Evolutionary conservation across 225 moss, liverwort and hornwort genomes (phyloP).

Genomic region (Polytrichum formosum): DNA sequence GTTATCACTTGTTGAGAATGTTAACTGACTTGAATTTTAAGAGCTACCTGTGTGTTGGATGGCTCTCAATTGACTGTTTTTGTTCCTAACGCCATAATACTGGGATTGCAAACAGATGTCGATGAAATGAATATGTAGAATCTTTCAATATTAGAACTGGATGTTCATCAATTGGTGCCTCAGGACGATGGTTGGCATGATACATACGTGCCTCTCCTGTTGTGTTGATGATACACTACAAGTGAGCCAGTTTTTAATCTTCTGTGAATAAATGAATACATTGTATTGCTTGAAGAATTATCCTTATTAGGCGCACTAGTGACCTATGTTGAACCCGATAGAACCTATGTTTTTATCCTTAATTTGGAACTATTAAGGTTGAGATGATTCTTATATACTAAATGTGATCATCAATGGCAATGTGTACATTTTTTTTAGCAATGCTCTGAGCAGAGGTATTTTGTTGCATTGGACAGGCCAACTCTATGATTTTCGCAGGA

Average conservation of each 20-base stretch:
- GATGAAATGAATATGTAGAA: conserved; percentile 3
- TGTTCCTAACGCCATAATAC: neutral
- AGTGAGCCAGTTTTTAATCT: neutral
- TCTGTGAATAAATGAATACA: neutral
- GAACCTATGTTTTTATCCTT: no score
- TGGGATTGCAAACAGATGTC: conserved; percentile 2
- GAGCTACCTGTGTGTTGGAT: neutral
- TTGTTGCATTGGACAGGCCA: conserved; percentile 26
- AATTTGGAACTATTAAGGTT: no score
- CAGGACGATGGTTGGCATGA: conserved; percentile 3
- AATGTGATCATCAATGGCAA: neutral
- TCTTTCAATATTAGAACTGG: neutral
- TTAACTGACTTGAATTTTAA: neutral
- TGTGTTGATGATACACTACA: neutral
- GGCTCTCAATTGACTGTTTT: no score
- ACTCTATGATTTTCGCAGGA: conserved; percentile 26
- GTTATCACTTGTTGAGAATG: neutral
- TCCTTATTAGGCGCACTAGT: no score
- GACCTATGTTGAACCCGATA: no score
- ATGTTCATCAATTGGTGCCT: neutral
- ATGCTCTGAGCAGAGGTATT: neutral
- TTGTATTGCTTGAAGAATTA: no score
- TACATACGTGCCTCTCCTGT: neutral
- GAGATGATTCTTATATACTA: neutral
- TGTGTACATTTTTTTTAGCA: no score